phyloP scores from a whole-genome alignment of 768 basidiomycete species.

The Asterophora parasitica region DNA sequence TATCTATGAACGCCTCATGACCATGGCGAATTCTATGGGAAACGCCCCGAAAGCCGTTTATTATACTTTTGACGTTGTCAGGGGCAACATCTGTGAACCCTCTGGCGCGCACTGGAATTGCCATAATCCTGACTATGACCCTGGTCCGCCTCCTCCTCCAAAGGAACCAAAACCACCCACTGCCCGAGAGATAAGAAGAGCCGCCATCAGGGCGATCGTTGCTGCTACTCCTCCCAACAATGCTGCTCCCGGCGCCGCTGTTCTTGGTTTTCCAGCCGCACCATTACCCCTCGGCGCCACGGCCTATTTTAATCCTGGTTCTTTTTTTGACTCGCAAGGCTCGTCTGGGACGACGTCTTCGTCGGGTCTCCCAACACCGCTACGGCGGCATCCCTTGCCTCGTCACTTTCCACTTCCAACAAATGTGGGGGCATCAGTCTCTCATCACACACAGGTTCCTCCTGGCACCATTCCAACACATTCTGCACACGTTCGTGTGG shows the following conservation, averaged over 20 bases:
- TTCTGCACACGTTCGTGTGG: neutral
- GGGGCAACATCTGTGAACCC: conserved; percentile 42
- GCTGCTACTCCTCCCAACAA: neutral
- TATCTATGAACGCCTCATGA: conserved; percentile 42
- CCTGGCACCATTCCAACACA: neutral
- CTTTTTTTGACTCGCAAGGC: neutral
- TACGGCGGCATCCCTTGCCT: neutral
- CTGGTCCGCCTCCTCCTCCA: conserved; percentile 60
- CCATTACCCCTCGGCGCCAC: neutral
- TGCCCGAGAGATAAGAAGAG: conserved; percentile 6
- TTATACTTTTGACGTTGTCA: conserved; percentile 54
- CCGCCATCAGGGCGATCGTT: neutral
- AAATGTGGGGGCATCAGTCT: neutral
- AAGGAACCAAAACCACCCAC: conserved; percentile 23
- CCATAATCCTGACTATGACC: conserved; percentile 65
- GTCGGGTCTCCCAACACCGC: neutral
- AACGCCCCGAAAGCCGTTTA: conserved; percentile 35
- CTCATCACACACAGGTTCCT: neutral
- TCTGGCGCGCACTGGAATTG: conserved; percentile 47
- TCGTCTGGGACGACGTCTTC: neutral
- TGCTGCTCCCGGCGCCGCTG: neutral
- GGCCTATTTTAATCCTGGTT: neutral
- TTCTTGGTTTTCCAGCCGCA: neutral
- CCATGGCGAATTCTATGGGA: conserved; percentile 34
- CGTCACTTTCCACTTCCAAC: neutral